Conservation (phyloP, 176 grass and related monocot genomes). For the Neostapfia colusana region DNA sequence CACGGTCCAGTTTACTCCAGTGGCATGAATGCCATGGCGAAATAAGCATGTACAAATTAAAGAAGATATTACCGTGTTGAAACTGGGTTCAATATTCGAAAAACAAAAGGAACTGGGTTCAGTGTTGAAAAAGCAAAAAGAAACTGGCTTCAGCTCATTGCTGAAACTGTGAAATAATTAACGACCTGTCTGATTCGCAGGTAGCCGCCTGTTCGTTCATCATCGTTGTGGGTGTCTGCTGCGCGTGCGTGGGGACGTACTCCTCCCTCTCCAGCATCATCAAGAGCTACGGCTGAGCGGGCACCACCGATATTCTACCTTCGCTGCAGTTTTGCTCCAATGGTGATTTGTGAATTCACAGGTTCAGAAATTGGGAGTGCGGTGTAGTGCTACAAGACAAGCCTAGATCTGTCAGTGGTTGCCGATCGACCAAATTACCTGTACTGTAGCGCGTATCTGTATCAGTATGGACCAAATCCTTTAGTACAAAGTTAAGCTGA, state of each 20-base stretch:
- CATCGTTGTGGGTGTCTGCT: slow-evolving; percentile 47
- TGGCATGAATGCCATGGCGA: not conserved
- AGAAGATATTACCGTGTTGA: not conserved
- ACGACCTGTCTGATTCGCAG: slow-evolving; percentile 32
- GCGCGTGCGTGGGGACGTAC: slow-evolving; percentile 55
- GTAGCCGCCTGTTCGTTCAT: slow-evolving; percentile 45
- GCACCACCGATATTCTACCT: no score
- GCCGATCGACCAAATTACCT: no score
- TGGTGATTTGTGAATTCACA: no score
- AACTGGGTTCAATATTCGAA: no score
- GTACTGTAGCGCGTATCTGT: not conserved
- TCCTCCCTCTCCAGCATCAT: slow-evolving; percentile 57
- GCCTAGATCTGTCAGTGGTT: no score
- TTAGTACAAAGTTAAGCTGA: not conserved
- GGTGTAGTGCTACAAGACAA: no score
- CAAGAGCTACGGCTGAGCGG: slow-evolving; percentile 47
- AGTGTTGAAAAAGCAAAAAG: no score
- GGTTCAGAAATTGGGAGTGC: no score
- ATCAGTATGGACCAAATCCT: not conserved
- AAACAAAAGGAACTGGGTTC: no score
- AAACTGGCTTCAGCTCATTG: not conserved
- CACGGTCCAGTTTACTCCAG: not conserved
- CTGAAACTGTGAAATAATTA: not conserved
- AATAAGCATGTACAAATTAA: not conserved
- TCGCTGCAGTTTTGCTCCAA: not conserved